Base-by-base conservation (phyloP, 176 grass and related monocot species). In the Musa troglodytarum region DNA sequence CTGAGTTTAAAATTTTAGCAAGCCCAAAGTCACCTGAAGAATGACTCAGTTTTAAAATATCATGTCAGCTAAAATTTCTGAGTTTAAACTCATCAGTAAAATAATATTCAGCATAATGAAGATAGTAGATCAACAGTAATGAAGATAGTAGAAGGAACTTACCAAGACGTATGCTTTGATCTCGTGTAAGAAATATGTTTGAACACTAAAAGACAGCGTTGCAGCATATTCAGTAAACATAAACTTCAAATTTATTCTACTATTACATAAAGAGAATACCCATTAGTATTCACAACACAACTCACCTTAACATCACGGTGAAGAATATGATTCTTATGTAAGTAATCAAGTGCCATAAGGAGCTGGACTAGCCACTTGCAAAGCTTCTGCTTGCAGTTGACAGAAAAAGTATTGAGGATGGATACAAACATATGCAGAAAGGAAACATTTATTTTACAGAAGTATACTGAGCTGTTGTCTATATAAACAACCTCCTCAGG, bases 341-440 rank as follows among this genome's bases (percentile, higher is more conserved):
- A 82, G 77, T 96, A 96, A 77, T 96, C 93, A 82, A 96, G 88
- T 81, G 93, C 89, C 89, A 96, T 96, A 29, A 96, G 93, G 78
- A 96, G 87, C 22, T 96, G 93, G 55, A 96, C 93, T 9, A 96
- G 83, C 93, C 93, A 96, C 78, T 90, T 92, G 77, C 93, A 96
- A 82, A 96, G 78, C 75, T 92, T 96, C 93, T 96, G 83, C 55
- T 76, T 76, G 78, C 3, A 87, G 17, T 54, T 49, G 76, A 34
- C 51, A 61, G 56, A 72, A 76, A 53, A 82, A 8, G 68, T 15
- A 68, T 15, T 52, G 69, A 72, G 3, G 68, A 20, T 50, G 11
- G 12, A 17, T 17, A 13, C 16, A 58, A 58, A 17, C 16, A 13
- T 17, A 17, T 9, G 58, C 21, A 62, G 79, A 59, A 49, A 81